Evolutionary conservation across 2,329 filamentous ascomycete species (phyloP).

Genomic region (Claviceps sp.): DNA sequence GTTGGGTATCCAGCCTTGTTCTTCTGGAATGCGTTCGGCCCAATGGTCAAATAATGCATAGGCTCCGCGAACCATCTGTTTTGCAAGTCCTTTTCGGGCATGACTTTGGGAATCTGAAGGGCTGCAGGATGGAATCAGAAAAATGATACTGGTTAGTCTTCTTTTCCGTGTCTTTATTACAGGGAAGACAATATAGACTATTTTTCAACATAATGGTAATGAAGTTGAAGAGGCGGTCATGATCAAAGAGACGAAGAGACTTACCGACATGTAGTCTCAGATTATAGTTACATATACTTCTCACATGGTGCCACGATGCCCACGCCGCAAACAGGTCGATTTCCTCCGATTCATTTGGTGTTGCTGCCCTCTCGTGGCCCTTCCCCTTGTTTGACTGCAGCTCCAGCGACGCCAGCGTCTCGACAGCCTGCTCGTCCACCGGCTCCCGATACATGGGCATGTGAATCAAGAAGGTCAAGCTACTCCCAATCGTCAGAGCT

Average conservation of each 20-base stretch:
- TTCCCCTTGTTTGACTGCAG: conserved; percentile 14
- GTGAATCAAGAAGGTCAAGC: conserved; percentile 68
- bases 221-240: neutral
- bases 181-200: neutral
- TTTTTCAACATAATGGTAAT: neutral
- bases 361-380: conserved; percentile 9
- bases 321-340: conserved; percentile 67
- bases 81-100: conserved; percentile 48
- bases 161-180: too few relatives aligned
- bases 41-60: conserved; percentile 46
- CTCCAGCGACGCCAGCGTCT: conserved; percentile 35
- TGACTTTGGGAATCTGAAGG: conserved; percentile 41
- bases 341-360: conserved; percentile 24
- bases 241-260: conserved; percentile 19
- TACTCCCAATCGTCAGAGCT: conserved; percentile 58
- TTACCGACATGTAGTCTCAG: conserved; percentile 71
- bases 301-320: conserved; percentile 88
- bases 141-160: neutral
- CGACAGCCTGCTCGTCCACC: conserved; percentile 36
- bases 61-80: conserved; percentile 59
- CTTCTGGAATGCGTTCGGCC: conserved; percentile 38
- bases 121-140: conserved; percentile 21
- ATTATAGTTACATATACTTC: conserved; percentile 76
- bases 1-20: conserved; percentile 50
- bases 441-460: conserved; percentile 72